Evolutionary conservation across 352 stramenopile species (phyloP), one percentile per base, ranked within the genome.

Genomic region (Phytopythium litorale): DNA sequence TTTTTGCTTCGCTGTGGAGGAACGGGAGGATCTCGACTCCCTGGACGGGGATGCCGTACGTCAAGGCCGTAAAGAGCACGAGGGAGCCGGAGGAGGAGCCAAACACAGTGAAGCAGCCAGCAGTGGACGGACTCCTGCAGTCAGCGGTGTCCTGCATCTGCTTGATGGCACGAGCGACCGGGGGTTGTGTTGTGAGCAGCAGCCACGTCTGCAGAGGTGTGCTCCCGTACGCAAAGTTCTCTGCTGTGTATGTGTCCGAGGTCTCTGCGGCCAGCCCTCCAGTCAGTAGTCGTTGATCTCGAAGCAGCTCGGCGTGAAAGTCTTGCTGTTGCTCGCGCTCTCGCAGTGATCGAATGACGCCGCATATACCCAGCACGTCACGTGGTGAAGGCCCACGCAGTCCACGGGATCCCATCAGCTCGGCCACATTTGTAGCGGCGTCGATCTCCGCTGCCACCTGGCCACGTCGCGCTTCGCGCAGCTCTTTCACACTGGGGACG

Each of bases 201-300:
- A 73, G 21, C 75, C 77, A 87, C 9, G 79, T 83, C 25, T 65
- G 54, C 48, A 86, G 75, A 19, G 77, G 72, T 16, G 79, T 89
- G 61, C 65, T 81, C 19, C 79, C 79, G 54, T 79, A 89, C 7
- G 79, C 77, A 60, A 82, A 89, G 49, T 86, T 86, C 25, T 75
- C 68, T 4, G 51, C 25, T 25, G 73, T 72, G 56, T 89, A 89
- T 18, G 37, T 6, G 3, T 56, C 42, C 23, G 25, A 49, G 52
- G 43, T 25, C 28, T 32, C 28, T 32, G 28, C 28, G 5, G 28
- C 7, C 28, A 32, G 28, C 35, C 30, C 30, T 21, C 30, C 37
- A 50, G 57, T 59, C 7, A 71, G 49, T 3, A 67, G 40, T 32
- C 52, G 62, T 40, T 82, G 76, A 1, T 70, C 56, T 51, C 54